Evolutionary conservation across 2,329 filamentous ascomycete species (phyloP).

Genomic region (Cryoendolithus antarcticus): DNA sequence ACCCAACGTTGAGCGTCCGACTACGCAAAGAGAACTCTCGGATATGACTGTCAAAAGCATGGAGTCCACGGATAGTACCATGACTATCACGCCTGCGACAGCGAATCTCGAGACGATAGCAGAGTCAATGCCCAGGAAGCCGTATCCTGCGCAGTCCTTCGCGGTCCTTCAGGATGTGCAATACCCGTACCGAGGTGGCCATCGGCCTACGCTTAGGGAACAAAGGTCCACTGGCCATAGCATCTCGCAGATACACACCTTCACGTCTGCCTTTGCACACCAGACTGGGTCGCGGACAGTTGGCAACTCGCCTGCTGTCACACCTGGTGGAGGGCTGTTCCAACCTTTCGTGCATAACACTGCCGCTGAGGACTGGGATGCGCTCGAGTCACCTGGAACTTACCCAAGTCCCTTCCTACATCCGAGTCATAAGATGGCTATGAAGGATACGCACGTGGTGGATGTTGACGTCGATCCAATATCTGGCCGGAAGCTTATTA

Average conservation of each 20-base stretch:
- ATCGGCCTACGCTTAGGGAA: constrained; percentile 24
- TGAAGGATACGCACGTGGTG: constrained; percentile 65
- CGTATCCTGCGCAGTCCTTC: constrained; percentile 39
- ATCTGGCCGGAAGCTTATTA: constrained; percentile 91
- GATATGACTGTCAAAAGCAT: constrained; percentile 30
- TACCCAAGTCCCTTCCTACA: constrained; percentile 40
- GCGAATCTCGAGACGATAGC: constrained; percentile 1
- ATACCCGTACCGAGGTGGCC: constrained; percentile 24
- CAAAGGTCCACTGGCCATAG: constrained; percentile 27
- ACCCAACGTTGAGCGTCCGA: constrained; percentile 21
- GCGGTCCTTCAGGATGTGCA: constrained; percentile 35
- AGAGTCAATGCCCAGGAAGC: constrained; percentile 17
- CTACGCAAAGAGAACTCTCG: constrained; percentile 29
- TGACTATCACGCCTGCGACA: constrained; percentile 20
- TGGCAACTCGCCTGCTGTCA: constrained; percentile 35
- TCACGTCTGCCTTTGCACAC: constrained; percentile 28
- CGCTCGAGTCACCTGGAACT: constrained; percentile 25
- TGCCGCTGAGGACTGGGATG: constrained; percentile 18
- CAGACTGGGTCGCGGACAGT: constrained; percentile 29
- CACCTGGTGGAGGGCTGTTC: constrained; percentile 33
- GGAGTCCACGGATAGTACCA: constrained; percentile 26
- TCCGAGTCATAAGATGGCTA: constrained; percentile 36
- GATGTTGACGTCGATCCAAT: constrained; percentile 79
- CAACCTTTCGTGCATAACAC: constrained; percentile 20
- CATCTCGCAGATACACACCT: constrained; percentile 29